A percentile compares a stretch with the other conserved stretches of the same genome.
Conservation (phyloP, 805 yeast genomes). For the Ogataea paraovalis region DNA sequence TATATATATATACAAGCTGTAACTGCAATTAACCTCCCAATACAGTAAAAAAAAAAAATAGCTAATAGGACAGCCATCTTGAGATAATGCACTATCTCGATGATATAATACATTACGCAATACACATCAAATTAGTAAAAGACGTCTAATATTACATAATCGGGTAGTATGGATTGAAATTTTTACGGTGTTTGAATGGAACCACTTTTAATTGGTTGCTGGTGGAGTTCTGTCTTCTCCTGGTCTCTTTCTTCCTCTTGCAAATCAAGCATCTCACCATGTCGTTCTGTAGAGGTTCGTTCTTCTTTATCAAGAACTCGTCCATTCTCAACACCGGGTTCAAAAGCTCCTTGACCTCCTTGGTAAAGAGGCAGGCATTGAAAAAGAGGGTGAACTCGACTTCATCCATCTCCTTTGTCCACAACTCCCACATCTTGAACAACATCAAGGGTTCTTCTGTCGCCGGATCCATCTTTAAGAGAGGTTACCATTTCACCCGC, state of each 20-base stretch:
- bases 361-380: neutral
- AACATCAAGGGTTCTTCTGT: neutral
- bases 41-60: too few species aligned
- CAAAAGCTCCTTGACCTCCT: slow-evolving; percentile 5
- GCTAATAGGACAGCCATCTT: too few species aligned
- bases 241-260: neutral
- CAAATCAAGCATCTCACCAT: slow-evolving; percentile 5
- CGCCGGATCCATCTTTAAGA: neutral
- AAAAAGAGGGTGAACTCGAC: neutral
- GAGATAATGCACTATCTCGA: too few species aligned
- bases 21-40: too few species aligned
- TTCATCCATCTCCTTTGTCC: slow-evolving; percentile 1
- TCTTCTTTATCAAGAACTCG: slow-evolving; percentile 55
- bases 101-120: too few species aligned
- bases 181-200: neutral
- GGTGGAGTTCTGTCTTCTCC: neutral
- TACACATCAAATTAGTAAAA: too few species aligned
- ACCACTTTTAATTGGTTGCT: slow-evolving; percentile 1
- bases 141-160: too few species aligned
- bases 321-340: slow-evolving; percentile 35
- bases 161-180: too few species aligned
- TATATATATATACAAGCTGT: too few species aligned
- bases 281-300: slow-evolving; percentile 48
- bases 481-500: neutral
- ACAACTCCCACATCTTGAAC: slow-evolving; percentile 1